Conservation (phyloP, 371 early-diverging fungal species). For the Nematocida major region DNA sequence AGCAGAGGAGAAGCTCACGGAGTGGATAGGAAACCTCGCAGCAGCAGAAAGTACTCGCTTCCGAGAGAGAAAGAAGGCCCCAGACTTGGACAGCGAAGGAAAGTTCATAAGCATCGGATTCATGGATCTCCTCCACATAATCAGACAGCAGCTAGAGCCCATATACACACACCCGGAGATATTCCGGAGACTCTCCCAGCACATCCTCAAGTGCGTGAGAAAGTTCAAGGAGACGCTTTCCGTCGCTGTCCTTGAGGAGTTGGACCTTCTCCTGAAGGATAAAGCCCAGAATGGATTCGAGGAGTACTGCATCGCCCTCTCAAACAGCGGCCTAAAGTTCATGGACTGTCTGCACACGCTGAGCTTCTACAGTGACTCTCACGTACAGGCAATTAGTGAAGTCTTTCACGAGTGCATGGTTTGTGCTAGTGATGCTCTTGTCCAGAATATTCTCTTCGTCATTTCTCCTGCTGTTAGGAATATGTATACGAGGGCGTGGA, state of each 20-base stretch:
- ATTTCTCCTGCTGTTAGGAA: constrained; percentile 55
- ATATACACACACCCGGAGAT: constrained; percentile 61
- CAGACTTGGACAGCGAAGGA: constrained; percentile 61
- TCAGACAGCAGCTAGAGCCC: constrained; percentile 64
- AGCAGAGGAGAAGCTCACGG: constrained; percentile 57
- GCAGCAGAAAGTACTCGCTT: constrained; percentile 60
- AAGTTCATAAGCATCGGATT: constrained; percentile 64
- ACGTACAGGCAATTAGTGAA: constrained; percentile 58
- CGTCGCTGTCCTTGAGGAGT: constrained; percentile 57
- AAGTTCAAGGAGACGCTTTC: constrained; percentile 55
- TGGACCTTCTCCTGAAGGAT: constrained; percentile 42
- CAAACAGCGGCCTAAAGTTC: constrained; percentile 65
- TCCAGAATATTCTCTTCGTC: constrained; percentile 58
- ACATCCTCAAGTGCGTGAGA: constrained; percentile 50
- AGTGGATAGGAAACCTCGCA: constrained; percentile 64
- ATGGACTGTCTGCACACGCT: constrained; percentile 63
- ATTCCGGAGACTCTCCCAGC: constrained; percentile 54
- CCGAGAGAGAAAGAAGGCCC: constrained; percentile 54
- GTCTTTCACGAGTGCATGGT: constrained; percentile 62
- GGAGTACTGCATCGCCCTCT: constrained; percentile 65
- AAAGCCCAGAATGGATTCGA: constrained; percentile 64
- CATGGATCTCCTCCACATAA: constrained; percentile 64
- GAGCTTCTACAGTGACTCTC: constrained; percentile 54
- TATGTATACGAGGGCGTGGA: constrained; percentile 62
- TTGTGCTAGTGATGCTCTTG: constrained; percentile 51